Evolutionary conservation across 495 filamentous ascomycete genomes (phyloP), one percentile per base, ranked within the genome.

Genomic region (Hypoxylon crocopeplum): DNA sequence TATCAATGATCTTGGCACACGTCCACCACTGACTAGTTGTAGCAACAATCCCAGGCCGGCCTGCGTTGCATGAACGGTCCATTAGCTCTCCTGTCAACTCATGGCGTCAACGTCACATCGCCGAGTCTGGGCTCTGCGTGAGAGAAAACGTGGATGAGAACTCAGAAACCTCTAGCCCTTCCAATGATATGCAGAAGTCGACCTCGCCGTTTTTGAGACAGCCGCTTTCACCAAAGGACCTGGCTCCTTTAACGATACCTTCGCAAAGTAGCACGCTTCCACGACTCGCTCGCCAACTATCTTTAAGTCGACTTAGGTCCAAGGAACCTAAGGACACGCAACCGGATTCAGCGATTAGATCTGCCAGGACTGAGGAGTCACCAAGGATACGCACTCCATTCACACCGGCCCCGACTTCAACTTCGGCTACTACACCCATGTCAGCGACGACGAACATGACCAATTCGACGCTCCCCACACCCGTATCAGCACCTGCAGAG

Each of bases 31-130:
- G 48, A 76, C 61, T 17, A 24, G 20, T 29, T 46, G 11, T 53
- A 91, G 88, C 88, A 57, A 90, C 88, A 20, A 88, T 91, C 51
- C 88, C 88, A 25, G 88, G 86, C 22, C 82, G 85, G 25, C 85
- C 83, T 45, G 79, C 86, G 12, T 67, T 87, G 20, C 85, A 88
- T 68, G 85, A 88, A 70, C 78, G 87, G 59, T 88, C 86, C 29
- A 83, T 80, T 56, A 88, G 85, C 69, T 83, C 85, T 30, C 86
- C 86, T 21, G 82, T 76, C 25, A 69, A 66, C 44, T 74, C 70
- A 36, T 81, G 79, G 78, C 76, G 77, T 38, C 70, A 74, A 30
- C 72, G 76, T 47, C 69, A 75, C 5, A 68, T 79, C 22, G 70
- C 66, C 7, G 79, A 84, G 32, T 56, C 46, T 48, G 68, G 73